phyloP scores from a whole-genome alignment of 2,329 filamentous ascomycete species.

The Monosporascus cannonballus region DNA sequence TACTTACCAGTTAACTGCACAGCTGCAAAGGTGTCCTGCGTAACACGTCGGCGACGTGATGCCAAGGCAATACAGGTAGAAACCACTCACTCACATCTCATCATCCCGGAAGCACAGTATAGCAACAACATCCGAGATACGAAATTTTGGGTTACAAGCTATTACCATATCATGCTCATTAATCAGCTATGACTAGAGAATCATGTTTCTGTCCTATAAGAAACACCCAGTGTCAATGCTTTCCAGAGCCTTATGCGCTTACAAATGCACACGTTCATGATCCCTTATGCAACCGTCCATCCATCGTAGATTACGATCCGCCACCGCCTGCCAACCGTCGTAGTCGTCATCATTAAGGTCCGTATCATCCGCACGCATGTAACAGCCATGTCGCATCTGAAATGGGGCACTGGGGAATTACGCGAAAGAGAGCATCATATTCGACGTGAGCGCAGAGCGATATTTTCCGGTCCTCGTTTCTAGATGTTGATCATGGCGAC shows the following conservation, averaged over 20 bases:
- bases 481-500: constrained; percentile 11
- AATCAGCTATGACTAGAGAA: background rate
- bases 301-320: background rate
- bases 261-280: background rate
- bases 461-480: background rate
- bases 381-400: background rate
- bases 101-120: too few species aligned
- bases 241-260: background rate
- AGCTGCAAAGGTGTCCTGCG: too few species aligned
- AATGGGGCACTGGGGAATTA: background rate
- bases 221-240: background rate
- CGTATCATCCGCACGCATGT: background rate
- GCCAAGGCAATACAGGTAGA: too few species aligned
- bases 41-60: too few species aligned
- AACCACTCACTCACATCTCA: too few species aligned
- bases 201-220: background rate
- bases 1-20: too few species aligned
- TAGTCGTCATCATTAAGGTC: background rate
- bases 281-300: background rate
- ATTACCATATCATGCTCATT: background rate
- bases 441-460: too few species aligned
- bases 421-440: background rate
- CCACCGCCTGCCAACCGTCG: background rate
- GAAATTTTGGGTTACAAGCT: background rate
- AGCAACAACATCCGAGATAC: background rate